phyloP scores from a whole-genome alignment of 225 moss, liverwort and hornwort genomes.

The Bryoerythrophyllum caledonicum region DNA sequence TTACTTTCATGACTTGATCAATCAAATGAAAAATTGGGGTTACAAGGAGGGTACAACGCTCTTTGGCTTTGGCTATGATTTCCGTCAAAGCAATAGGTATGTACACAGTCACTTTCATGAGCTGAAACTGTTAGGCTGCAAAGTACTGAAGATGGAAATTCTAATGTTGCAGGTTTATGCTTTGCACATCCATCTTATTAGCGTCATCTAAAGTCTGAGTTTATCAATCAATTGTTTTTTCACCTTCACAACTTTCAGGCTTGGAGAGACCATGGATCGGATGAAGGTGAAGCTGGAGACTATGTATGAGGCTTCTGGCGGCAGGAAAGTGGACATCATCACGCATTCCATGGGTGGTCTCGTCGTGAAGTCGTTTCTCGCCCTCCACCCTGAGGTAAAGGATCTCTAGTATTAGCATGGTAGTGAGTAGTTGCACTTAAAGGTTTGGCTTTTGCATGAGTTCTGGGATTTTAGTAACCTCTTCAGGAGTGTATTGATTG shows the following conservation, averaged over 20 bases:
- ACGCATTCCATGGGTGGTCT: constrained; percentile 98
- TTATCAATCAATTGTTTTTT: background rate
- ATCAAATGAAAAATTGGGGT: constrained; percentile 87
- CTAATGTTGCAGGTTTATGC: constrained; percentile 3
- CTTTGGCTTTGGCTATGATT: constrained; percentile 99
- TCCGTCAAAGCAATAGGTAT: constrained; percentile 96
- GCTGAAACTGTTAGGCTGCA: background rate
- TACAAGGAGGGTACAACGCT: constrained; percentile 86
- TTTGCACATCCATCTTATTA: constrained; percentile 3
- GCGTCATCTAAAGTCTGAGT: background rate
- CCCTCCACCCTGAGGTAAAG: constrained; percentile 75
- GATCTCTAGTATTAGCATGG: constrained; percentile 4
- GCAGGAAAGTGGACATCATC: constrained; percentile 86
- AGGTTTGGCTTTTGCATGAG: background rate
- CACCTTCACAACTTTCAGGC: constrained; percentile 37
- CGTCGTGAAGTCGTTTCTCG: constrained; percentile 79
- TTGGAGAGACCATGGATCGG: constrained; percentile 89
- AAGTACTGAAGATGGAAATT: background rate
- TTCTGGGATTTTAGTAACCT: background rate
- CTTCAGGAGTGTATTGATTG: background rate
- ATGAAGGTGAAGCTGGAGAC: constrained; percentile 75
- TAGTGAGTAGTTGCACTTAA: background rate
- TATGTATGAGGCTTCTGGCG: constrained; percentile 77
- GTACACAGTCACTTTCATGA: background rate
- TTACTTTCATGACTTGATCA: constrained; percentile 90